Percentiles rank a stretch among this genome's conserved stretches.
Evolutionary conservation across 176 grass and related monocot genomes (phyloP).

Genomic region (Cenchrus purpureus): DNA sequence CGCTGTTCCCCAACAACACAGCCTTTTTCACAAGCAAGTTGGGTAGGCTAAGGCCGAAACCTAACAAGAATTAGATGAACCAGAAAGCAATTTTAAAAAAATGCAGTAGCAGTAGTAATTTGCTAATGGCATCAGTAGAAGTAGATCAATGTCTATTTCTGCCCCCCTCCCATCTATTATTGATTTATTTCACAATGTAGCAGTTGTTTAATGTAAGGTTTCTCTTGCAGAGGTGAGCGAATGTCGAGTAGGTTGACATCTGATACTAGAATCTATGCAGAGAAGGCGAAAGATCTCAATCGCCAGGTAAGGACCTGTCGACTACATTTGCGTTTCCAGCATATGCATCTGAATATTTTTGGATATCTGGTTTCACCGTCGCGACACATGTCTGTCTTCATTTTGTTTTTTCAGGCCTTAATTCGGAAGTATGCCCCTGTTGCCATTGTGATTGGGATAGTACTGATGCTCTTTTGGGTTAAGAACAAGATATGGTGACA

Average conservation of each 20-base stretch:
- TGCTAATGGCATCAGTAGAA: neutral
- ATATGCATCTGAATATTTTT: constrained; percentile 4
- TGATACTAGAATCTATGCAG: constrained; percentile 84
- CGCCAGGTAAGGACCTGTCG: constrained; percentile 53
- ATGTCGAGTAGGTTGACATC: constrained; percentile 84
- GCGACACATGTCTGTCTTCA: neutral
- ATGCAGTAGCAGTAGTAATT: neutral
- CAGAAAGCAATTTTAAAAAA: neutral
- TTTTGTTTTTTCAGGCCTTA: constrained; percentile 66
- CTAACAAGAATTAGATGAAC: neutral
- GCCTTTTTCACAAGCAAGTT: neutral
- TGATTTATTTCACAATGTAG: neutral
- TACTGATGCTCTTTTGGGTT: constrained; percentile 87
- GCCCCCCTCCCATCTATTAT: neutral
- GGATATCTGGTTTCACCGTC: neutral
- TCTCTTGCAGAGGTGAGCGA: constrained; percentile 81
- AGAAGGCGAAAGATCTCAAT: constrained; percentile 89
- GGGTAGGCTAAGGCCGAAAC: neutral
- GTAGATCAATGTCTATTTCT: neutral
- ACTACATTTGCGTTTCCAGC: neutral
- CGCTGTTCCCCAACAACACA: neutral
- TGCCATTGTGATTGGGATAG: constrained; percentile 84
- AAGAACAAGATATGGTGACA: constrained; percentile 85
- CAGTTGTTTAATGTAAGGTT: constrained; percentile 5
- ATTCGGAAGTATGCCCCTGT: constrained; percentile 85